Evolutionary conservation across 148 eudicot species (phyloP).

Genomic region (Polygonum aviculare): DNA sequence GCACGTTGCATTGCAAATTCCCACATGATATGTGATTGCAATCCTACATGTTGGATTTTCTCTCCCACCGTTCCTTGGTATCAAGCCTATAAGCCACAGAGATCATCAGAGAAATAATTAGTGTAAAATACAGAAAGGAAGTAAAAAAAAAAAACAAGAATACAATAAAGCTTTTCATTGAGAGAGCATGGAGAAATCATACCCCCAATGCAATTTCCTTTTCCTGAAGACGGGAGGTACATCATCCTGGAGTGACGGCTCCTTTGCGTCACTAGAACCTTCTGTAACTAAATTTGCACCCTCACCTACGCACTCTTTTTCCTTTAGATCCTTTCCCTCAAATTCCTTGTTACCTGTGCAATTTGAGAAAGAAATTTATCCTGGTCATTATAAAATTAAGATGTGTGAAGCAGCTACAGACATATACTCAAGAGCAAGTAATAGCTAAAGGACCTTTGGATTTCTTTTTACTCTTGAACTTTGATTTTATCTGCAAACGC

Average conservation of each 20-base stretch:
- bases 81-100: not conserved
- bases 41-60: constrained; percentile 13
- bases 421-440: not conserved
- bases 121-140: not conserved
- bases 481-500: constrained; percentile 10
- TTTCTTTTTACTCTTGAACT: constrained; percentile 1
- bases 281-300: not conserved
- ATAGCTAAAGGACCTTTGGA: not conserved
- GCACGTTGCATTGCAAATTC: not conserved
- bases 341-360: not conserved
- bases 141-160: not conserved
- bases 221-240: not conserved
- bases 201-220: constrained; percentile 13
- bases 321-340: not conserved
- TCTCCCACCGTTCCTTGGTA: constrained; percentile 9
- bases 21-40: not conserved
- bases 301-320: not conserved
- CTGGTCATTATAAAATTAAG: not conserved
- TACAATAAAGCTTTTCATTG: not conserved
- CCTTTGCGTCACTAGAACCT: constrained; percentile 2
- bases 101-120: not conserved
- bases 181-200: not conserved
- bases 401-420: not conserved
- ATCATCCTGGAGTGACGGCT: not conserved
- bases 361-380: not conserved